Conservation (phyloP, 2,329 filamentous ascomycete genomes). For the Penicillium polonicum region DNA sequence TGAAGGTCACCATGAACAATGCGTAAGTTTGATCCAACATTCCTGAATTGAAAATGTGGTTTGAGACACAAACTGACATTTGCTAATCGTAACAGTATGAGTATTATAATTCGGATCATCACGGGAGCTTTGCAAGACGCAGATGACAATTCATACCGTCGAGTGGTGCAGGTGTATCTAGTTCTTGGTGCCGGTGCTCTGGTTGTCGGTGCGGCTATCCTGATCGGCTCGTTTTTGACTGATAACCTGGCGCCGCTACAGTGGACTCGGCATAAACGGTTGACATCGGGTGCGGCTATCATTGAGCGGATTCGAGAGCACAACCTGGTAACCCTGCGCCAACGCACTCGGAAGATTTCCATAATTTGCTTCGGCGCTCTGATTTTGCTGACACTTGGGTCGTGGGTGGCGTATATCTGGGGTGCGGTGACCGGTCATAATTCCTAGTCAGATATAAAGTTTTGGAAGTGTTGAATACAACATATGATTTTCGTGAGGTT, state of each 20-base stretch:
- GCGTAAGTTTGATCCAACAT: slow-evolving; percentile 32
- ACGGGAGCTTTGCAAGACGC: slow-evolving; percentile 60
- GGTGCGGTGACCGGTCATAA: slow-evolving; percentile 57
- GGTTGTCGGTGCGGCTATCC: slow-evolving; percentile 44
- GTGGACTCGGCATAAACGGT: slow-evolving; percentile 58
- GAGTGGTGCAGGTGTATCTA: slow-evolving; percentile 57
- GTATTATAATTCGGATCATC: slow-evolving; percentile 58
- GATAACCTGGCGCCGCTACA: slow-evolving; percentile 53
- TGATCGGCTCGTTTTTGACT: slow-evolving; percentile 41
- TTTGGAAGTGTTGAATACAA: background rate
- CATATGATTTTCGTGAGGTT: background rate
- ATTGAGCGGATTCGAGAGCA: slow-evolving; percentile 46
- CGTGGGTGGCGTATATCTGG: slow-evolving; percentile 58
- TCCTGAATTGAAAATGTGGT: background rate
- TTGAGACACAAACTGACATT: background rate
- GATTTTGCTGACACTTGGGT: slow-evolving; percentile 51
- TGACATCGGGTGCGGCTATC: slow-evolving; percentile 44
- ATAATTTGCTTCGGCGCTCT: slow-evolving; percentile 47
- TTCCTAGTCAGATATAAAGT: slow-evolving; percentile 11
- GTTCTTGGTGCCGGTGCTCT: slow-evolving; percentile 53
- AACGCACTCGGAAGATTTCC: slow-evolving; percentile 45
- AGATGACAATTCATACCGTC: slow-evolving; percentile 56
- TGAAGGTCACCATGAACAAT: slow-evolving; percentile 64
- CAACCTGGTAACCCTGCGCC: slow-evolving; percentile 40
- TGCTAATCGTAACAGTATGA: slow-evolving; percentile 48